Evolutionary conservation across 148 eudicot genomes (phyloP), one percentile per base, ranked within the genome.

Genomic region (Camellia granthamiana): DNA sequence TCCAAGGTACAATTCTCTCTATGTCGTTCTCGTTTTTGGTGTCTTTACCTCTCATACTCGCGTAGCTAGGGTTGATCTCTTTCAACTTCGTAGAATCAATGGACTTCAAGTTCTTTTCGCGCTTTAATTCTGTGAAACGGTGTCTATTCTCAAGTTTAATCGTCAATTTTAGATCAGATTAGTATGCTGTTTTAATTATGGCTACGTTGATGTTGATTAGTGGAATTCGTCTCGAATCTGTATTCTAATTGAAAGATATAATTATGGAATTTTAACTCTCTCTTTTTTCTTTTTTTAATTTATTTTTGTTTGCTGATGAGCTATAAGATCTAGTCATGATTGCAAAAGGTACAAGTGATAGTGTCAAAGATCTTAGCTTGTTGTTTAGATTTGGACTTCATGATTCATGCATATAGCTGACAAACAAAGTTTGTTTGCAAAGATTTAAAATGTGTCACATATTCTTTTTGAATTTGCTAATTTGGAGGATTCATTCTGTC

Each of bases 1-100:
- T 93, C 97, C 73, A 95, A 91, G 96, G 97, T 92, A 12, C 9
- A 30, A 14, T 60, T 65, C 61, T 3, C 23, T 41, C 70, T 41
- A 4, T 66, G 0, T 3, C 21, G 54, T 15, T 14, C 46, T 15
- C 7, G n/a, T 49, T 13, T 30, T 21, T 54, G 61, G 7, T 4
- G 11, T 0, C 3, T 52, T 52, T 19, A 19, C 56, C 43, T 52
- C n/a, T 4, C 38, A 21, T 30, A 7, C 11, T 52, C 54, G 38
- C 7, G 15, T 23, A 11, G 46, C 8, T 54, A 9, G 1, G 76
- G 76, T 6, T 73, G 62, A 54, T 54, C 41, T 73, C n/a, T 73
- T 23, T 1, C 52, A 51, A 23, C 38, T 21, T 21, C 18, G 16
- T 21, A 5, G 42, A 18, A 72, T 72, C 42, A 51, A 19, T 42